phyloP scores from a whole-genome alignment of 768 basidiomycete species.

The Multifurca ochricompacta region DNA sequence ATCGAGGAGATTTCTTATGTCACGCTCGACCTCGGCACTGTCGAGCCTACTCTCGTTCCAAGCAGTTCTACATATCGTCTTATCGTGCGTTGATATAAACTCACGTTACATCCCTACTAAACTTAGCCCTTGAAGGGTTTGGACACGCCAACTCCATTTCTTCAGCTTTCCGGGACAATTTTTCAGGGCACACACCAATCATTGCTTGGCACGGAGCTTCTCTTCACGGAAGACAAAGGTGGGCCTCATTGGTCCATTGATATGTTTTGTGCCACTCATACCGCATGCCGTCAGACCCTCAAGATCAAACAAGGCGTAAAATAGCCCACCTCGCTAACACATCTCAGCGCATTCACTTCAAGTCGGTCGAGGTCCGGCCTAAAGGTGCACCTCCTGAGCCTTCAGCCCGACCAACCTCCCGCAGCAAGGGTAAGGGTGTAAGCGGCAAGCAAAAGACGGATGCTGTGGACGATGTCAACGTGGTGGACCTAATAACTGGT shows the following conservation, averaged over 20 bases:
- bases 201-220: slow-evolving; percentile 66
- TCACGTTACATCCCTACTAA: not conserved
- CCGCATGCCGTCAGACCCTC: slow-evolving; percentile 31
- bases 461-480: not conserved
- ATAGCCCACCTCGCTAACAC: slow-evolving; percentile 53
- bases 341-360: slow-evolving; percentile 64
- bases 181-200: slow-evolving; percentile 62
- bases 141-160: slow-evolving; percentile 67
- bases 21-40: slow-evolving; percentile 62
- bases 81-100: slow-evolving; percentile 45
- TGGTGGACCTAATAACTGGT: slow-evolving; percentile 12
- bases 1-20: slow-evolving; percentile 58
- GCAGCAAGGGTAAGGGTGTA: slow-evolving; percentile 1
- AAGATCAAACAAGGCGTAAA: slow-evolving; percentile 42
- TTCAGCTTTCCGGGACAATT: slow-evolving; percentile 70
- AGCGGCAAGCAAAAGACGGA: not conserved
- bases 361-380: slow-evolving; percentile 52
- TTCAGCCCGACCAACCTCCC: not conserved
- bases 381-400: slow-evolving; percentile 24
- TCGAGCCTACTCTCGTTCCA: slow-evolving; percentile 69
- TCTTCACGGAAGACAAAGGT: slow-evolving; percentile 69
- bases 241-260: not conserved
- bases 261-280: not conserved
- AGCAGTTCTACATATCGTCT: slow-evolving; percentile 62
- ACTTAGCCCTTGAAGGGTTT: slow-evolving; percentile 40